Percentiles rank a stretch among this genome's conserved stretches.
These are phyloP conservation scores for Aspergillus diversus DNA, from an alignment of 495 filamentous ascomycete species.

Conservation along the genomic window DNA sequence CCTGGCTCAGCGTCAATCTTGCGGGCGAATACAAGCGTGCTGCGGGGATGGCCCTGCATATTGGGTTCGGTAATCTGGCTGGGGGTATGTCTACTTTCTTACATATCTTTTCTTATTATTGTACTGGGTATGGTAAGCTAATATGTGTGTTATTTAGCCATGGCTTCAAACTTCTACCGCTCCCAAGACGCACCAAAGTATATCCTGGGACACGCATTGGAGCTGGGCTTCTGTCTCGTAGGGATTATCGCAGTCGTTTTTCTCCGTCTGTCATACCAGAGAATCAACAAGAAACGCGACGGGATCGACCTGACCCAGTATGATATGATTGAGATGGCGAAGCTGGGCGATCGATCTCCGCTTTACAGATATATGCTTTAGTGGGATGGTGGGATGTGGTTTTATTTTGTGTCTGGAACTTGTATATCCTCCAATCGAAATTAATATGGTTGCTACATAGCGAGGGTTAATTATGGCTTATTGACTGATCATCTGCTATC, in stretches of 20 bases:
- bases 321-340: slow-evolving; percentile 55
- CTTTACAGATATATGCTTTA: slow-evolving; percentile 64
- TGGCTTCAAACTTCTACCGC: slow-evolving; percentile 80
- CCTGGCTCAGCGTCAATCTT: slow-evolving; percentile 75
- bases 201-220: slow-evolving; percentile 68
- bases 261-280: slow-evolving; percentile 57
- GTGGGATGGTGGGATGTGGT: neutral
- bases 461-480: neutral
- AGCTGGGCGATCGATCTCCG: slow-evolving; percentile 64
- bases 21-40: slow-evolving; percentile 71
- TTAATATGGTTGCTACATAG: neutral
- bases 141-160: slow-evolving; percentile 42
- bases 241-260: slow-evolving; percentile 62
- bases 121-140: neutral
- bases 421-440: too few relatives aligned
- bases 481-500: too few relatives aligned
- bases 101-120: neutral
- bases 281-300: slow-evolving; percentile 64
- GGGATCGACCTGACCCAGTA: slow-evolving; percentile 45
- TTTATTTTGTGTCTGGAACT: neutral
- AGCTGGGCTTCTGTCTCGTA: slow-evolving; percentile 65
- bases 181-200: slow-evolving; percentile 64
- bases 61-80: slow-evolving; percentile 72
- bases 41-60: slow-evolving; percentile 75
- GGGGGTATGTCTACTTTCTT: slow-evolving; percentile 45